phyloP scores from a whole-genome alignment of 768 basidiomycete genomes.

The Lactarius psammicola region DNA sequence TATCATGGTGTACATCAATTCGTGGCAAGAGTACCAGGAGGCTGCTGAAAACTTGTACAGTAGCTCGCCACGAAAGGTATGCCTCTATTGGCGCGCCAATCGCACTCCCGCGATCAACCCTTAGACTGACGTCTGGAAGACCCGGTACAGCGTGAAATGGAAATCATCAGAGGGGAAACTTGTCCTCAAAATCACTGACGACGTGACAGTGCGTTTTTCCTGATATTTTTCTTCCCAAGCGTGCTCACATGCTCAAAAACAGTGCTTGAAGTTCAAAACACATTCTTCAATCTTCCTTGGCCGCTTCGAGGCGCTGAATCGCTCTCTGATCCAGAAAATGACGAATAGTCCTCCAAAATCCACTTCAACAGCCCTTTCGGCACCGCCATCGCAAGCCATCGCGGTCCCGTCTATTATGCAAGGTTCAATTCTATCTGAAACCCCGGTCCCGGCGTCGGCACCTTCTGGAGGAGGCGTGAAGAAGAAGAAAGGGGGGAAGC shows the following conservation, averaged over 20 bases:
- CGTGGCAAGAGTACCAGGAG: constrained; percentile 89
- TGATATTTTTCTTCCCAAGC: not conserved
- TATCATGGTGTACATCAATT: constrained; percentile 85
- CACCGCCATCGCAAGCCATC: constrained; percentile 17
- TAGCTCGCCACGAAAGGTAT: constrained; percentile 73
- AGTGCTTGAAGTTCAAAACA: constrained; percentile 98
- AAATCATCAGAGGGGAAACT: constrained; percentile 79
- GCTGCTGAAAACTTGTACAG: constrained; percentile 84
- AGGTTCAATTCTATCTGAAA: constrained; percentile 14
- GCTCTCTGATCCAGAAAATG: constrained; percentile 84
- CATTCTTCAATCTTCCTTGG: constrained; percentile 93
- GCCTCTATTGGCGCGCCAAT: constrained; percentile 31
- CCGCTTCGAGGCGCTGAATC: constrained; percentile 91
- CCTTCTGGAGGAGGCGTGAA: constrained; percentile 60
- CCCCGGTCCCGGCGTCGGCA: constrained; percentile 34
- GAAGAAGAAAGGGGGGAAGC: constrained; percentile 85
- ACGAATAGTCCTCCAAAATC: constrained; percentile 50
- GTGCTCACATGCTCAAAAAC: not conserved
- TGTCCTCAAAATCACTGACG: constrained; percentile 91
- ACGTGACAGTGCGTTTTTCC: constrained; percentile 65
- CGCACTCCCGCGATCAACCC: not conserved
- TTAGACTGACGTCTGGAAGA: constrained; percentile 45
- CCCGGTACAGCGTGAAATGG: constrained; percentile 93
- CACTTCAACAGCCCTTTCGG: not conserved
- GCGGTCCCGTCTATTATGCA: constrained; percentile 6